Evolutionary conservation across 331 rosid species (phyloP).

Genomic region (Phaseolus coccineus): DNA sequence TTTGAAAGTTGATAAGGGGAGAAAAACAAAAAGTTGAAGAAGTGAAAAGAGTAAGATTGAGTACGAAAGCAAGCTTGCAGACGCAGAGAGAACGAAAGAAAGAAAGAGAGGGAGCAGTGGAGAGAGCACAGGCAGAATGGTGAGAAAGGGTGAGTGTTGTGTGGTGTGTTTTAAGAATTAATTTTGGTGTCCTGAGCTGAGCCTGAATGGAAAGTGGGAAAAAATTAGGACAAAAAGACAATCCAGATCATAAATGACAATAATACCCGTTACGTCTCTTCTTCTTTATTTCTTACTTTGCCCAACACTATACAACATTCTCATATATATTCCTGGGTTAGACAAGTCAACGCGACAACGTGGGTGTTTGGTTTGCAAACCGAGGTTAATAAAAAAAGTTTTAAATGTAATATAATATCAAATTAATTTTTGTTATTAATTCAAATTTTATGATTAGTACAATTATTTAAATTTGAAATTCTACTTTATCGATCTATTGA

Average conservation of each 20-base stretch:
- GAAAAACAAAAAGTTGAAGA: not conserved
- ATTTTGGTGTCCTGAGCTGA: conserved; percentile 40
- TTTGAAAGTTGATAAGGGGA: not conserved
- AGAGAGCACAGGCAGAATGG: conserved; percentile 34
- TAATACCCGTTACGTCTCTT: not conserved
- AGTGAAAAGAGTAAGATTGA: not conserved
- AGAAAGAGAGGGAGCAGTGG: conserved; percentile 17
- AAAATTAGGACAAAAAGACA: conserved; percentile 38
- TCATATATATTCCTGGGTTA: too few relatives aligned
- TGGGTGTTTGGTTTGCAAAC: not conserved
- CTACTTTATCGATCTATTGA: too few relatives aligned
- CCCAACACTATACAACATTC: not conserved
- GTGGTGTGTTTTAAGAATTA: conserved; percentile 10
- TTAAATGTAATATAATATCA: too few relatives aligned
- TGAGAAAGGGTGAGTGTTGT: too few relatives aligned
- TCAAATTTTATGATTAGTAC: too few relatives aligned
- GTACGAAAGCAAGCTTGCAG: too few relatives aligned
- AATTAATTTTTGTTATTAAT: too few relatives aligned
- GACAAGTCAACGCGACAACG: too few relatives aligned
- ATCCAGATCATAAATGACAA: not conserved
- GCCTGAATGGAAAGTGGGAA: conserved; percentile 22
- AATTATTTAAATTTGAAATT: too few relatives aligned
- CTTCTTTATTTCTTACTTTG: too few relatives aligned
- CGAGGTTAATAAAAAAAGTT: too few relatives aligned
- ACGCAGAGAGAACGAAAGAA: not conserved